Conservation (phyloP, 1,284 basidiomycete genomes). For the Sanguinoderma infundibulare region DNA sequence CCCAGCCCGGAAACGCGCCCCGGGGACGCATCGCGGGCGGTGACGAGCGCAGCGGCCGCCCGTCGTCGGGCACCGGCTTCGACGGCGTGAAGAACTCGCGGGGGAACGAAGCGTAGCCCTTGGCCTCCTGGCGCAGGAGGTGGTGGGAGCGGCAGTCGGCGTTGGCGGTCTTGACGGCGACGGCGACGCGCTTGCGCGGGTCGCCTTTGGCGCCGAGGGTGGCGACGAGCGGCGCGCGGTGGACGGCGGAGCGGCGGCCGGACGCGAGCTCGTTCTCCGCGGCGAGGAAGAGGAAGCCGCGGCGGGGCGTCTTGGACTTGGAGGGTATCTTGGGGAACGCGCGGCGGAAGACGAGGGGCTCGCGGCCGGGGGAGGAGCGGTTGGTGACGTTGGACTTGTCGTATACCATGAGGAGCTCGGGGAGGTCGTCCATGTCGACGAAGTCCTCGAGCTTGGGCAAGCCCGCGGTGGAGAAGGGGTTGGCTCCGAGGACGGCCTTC, state of each 20-base stretch:
- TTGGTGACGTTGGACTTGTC: conserved; percentile 21
- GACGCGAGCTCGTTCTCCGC: conserved; percentile 35
- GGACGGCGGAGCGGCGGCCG: conserved; percentile 40
- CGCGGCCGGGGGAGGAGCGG: conserved; percentile 10
- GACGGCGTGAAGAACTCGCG: conserved; percentile 37
- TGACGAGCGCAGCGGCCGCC: conserved; percentile 23
- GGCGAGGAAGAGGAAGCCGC: conserved; percentile 28
- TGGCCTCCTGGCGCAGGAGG: conserved; percentile 43
- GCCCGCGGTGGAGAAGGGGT: conserved; percentile 6
- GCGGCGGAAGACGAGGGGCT: background rate
- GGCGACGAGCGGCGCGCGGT: conserved; percentile 35
- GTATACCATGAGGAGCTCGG: conserved; percentile 35
- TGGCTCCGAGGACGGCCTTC: background rate
- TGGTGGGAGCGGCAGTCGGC: conserved; percentile 19
- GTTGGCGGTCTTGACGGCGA: conserved; percentile 38
- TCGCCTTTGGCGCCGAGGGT: conserved; percentile 25
- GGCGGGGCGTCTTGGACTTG: background rate
- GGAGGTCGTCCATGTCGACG: conserved; percentile 34
- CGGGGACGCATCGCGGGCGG: conserved; percentile 17
- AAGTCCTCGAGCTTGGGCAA: conserved; percentile 33
- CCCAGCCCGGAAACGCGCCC: conserved; percentile 23
- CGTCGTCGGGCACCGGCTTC: conserved; percentile 46
- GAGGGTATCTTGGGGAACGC: conserved; percentile 18
- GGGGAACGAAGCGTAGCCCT: conserved; percentile 48
- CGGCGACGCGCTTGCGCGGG: conserved; percentile 31